Evolutionary conservation across 2,329 filamentous ascomycete species (phyloP), one percentile per base, ranked within the genome.

Genomic region (Fusarium buharicum): DNA sequence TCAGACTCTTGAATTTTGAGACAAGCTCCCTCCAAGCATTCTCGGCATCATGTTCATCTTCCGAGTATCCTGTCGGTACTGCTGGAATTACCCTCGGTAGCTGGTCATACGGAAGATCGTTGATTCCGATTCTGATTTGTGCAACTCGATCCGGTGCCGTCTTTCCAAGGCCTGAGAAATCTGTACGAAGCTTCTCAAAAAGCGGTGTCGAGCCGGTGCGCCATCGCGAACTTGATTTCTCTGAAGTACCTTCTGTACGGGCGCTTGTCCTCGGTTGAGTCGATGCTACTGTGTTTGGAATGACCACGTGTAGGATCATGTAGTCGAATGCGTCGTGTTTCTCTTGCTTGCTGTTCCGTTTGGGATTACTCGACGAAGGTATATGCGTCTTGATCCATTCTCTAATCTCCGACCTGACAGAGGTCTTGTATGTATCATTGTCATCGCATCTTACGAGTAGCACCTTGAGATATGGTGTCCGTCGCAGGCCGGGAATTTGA

Each of bases 281-380:
- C 18, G 91, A 88, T 2, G 92, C 92, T 13, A 86, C 82, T 0
- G 92, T 94, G 62, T 96, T 93, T 13, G 94, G 93, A 16, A 96
- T 82, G 12, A 97, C 91, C 22, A 99, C 91, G 74, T 99, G 95
- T 18, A 99, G 73, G 50, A 99, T 91, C 64, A 99, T 81, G 91
- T 93, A 98, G 76, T 99, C 95, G 68, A 90, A 97, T 1, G 95
- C 94, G 79, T 99, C 94, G 72, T 99, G 95, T 61, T 96, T 95
- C 72, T 97, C 94, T 71, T 93, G 89, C 17, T 86, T 88, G 70
- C 82, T 91, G 17, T 78, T 74, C 27, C 79, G 77, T 70, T 79
- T 77, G 50, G 86, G 85, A 48, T 81, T 84, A 55, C 78, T 80
- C 2, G 86, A 81, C 0, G 85, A 79, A 0, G 86, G 84, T 0